Conservation (phyloP, 129 eudicot genomes). For the Pseudognaphalium luteoalbum region DNA sequence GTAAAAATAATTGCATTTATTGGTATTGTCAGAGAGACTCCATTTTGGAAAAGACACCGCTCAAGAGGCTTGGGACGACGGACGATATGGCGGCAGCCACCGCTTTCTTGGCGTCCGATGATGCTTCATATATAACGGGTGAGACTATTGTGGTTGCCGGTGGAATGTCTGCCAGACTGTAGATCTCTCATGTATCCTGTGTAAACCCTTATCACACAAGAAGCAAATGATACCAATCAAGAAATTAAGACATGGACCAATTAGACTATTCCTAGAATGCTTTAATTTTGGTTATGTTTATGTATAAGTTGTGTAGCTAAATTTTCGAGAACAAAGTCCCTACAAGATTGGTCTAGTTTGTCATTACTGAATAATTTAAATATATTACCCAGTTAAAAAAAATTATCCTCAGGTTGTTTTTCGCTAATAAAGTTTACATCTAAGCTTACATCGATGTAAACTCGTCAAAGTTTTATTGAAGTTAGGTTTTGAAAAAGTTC, state of each 20-base stretch:
- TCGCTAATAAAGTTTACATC: too few species aligned
- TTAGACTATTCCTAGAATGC: neutral
- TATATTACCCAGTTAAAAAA: too few species aligned
- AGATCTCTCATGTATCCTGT: neutral
- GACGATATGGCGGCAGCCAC: conserved; percentile 89
- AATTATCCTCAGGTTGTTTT: too few species aligned
- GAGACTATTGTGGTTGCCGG: conserved; percentile 93
- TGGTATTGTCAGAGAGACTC: conserved; percentile 42
- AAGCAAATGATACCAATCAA: neutral
- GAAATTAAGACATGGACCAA: neutral
- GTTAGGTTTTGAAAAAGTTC: too few species aligned
- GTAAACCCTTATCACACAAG: neutral
- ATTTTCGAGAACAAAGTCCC: neutral
- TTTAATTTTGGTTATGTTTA: neutral
- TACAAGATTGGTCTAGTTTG: neutral
- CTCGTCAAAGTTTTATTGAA: too few species aligned
- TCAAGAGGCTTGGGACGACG: conserved; percentile 84
- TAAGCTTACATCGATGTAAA: too few species aligned
- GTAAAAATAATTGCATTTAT: too few species aligned
- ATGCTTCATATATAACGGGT: conserved; percentile 85
- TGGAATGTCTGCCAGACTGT: conserved; percentile 81
- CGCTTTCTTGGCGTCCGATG: conserved; percentile 87
- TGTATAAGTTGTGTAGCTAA: neutral
- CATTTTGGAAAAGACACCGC: conserved; percentile 49
- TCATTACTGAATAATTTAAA: neutral